These are phyloP conservation scores for Lasiodiplodia gonubiensis DNA, from an alignment of 2,329 filamentous ascomycete species.

Conservation along the genomic window DNA sequence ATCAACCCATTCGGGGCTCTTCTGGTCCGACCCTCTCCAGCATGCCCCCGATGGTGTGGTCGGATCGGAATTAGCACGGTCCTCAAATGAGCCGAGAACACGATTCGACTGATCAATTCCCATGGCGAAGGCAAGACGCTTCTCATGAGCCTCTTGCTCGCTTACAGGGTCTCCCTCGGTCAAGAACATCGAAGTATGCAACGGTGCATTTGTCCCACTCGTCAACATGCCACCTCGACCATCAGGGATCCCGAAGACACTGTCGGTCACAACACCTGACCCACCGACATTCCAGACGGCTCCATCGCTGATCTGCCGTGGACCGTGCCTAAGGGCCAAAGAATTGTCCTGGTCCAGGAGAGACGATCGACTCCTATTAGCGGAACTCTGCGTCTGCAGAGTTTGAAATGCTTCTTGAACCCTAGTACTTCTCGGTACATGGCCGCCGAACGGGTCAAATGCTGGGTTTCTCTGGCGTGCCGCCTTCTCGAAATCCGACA, in stretches of 20 bases:
- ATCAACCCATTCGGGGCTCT: conserved; percentile 47
- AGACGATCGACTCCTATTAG: background rate
- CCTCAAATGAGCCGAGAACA: conserved; percentile 57
- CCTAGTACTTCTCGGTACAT: conserved; percentile 41
- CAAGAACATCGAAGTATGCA: conserved; percentile 64
- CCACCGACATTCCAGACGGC: conserved; percentile 80
- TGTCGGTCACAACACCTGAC: conserved; percentile 61
- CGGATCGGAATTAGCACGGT: conserved; percentile 2
- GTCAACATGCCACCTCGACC: conserved; percentile 69
- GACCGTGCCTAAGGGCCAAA: conserved; percentile 13
- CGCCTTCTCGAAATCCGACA: conserved; percentile 55
- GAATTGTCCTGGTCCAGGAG: background rate
- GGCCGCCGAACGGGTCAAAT: conserved; percentile 61
- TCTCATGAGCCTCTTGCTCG: conserved; percentile 71
- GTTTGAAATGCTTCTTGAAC: conserved; percentile 42
- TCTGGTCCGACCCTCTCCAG: background rate
- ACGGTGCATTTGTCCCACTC: conserved; percentile 74
- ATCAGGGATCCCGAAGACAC: conserved; percentile 60
- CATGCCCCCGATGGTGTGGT: background rate
- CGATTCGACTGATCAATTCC: conserved; percentile 74
- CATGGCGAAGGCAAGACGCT: conserved; percentile 78
- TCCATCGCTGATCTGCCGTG: conserved; percentile 65
- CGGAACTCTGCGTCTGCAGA: conserved; percentile 31
- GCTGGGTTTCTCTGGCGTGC: conserved; percentile 50
- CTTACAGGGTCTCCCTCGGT: conserved; percentile 59